Percentiles rank a stretch among this genome's conserved stretches.
Evolutionary conservation across 2,329 filamentous ascomycete genomes (phyloP).

Genomic region (Xylaria sp.): DNA sequence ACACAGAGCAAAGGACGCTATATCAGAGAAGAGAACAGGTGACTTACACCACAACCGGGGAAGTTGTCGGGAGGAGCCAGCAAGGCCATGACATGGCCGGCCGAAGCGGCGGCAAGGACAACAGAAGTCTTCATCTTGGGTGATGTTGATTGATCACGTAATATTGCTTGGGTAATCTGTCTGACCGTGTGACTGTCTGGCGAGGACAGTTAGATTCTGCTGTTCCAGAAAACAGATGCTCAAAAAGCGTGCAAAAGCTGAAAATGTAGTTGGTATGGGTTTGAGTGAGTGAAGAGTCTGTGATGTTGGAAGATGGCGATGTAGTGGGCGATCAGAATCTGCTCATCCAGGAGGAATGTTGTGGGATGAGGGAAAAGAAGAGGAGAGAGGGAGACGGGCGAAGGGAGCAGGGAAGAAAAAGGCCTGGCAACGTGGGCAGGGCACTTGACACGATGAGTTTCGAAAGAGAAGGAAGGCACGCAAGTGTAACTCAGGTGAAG

Average conservation of each 20-base stretch:
- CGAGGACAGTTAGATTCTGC: slow-evolving; percentile 37
- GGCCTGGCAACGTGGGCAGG: slow-evolving; percentile 5
- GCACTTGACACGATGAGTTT: not conserved
- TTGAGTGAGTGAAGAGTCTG: slow-evolving; percentile 27
- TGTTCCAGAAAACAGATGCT: slow-evolving; percentile 44
- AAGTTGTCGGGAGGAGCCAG: slow-evolving; percentile 46
- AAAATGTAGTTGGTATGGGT: slow-evolving; percentile 25
- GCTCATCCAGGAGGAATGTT: slow-evolving; percentile 31
- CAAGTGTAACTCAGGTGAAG: not conserved
- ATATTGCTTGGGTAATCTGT: slow-evolving; percentile 16
- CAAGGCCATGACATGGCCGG: slow-evolving; percentile 49
- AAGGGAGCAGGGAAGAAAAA: slow-evolving; percentile 8
- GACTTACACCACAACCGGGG: slow-evolving; percentile 60
- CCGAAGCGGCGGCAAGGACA: slow-evolving; percentile 50
- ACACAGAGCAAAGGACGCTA: not conserved
- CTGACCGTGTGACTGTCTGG: slow-evolving; percentile 29
- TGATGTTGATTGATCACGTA: slow-evolving; percentile 16
- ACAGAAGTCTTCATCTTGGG: slow-evolving; percentile 58
- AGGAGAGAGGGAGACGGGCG: slow-evolving; percentile 13
- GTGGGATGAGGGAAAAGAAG: slow-evolving; percentile 24
- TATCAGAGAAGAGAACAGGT: not conserved
- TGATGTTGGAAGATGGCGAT: slow-evolving; percentile 37
- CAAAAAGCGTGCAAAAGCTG: slow-evolving; percentile 41
- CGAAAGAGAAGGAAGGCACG: slow-evolving; percentile 11
- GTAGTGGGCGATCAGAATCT: slow-evolving; percentile 30